Percentiles rank a stretch among this genome's conserved stretches.
These are phyloP conservation scores for Suhomyces chickasaworum DNA, from an alignment of 1,139 yeast species.

Conservation along the genomic window DNA sequence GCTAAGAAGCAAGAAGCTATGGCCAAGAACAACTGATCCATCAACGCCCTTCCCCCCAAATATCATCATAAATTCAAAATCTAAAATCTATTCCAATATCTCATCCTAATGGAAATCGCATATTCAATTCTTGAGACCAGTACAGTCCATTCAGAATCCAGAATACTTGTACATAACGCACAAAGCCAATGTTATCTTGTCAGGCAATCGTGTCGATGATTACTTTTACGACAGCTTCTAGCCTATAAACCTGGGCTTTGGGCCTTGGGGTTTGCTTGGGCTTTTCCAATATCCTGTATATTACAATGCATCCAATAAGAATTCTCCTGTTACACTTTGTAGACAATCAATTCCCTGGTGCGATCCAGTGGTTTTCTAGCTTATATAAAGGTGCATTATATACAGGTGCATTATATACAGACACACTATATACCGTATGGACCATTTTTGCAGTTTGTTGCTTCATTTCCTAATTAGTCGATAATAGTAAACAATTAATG, in stretches of 20 bases:
- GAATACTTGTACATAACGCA: background rate
- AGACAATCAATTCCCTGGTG: no score
- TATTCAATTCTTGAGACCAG: constrained; percentile 1
- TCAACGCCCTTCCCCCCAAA: background rate
- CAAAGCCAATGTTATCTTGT: background rate
- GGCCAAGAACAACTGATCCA: background rate
- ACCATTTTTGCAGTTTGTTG: constrained; percentile 4
- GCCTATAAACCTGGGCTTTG: background rate
- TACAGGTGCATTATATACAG: no score
- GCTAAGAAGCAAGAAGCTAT: constrained; percentile 15
- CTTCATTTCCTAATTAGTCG: constrained; percentile 8
- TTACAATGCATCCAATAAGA: constrained; percentile 10
- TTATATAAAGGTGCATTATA: no score
- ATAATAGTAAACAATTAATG: constrained; percentile 12
- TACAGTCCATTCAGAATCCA: background rate
- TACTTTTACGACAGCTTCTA: background rate
- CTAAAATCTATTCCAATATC: background rate
- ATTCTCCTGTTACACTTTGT: background rate
- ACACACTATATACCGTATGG: no score
- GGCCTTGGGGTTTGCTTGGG: background rate
- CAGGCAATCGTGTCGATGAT: background rate
- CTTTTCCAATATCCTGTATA: constrained; percentile 4
- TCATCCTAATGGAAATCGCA: background rate
- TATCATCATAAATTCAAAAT: no score
- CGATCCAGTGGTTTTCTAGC: no score